These are phyloP conservation scores for Eutrema salsugineum DNA, from an alignment of 441 rosid species.

Conservation along the genomic window DNA sequence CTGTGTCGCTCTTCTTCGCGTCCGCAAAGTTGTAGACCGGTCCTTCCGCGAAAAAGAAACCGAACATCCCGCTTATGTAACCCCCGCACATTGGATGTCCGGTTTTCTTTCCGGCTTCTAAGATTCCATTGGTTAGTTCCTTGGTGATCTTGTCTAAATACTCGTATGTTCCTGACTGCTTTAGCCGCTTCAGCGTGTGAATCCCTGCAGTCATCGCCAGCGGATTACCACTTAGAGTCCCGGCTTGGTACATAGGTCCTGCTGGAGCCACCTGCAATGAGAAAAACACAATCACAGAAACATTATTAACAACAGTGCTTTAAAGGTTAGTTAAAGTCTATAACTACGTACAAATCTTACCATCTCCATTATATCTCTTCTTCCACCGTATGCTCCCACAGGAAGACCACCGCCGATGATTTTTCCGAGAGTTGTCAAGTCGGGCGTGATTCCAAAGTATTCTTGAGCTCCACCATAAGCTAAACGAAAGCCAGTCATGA, in stretches of 20 bases:
- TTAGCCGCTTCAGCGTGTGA: slow-evolving; percentile 70
- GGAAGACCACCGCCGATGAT: slow-evolving; percentile 97
- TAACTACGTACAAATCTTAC: slow-evolving; percentile 26
- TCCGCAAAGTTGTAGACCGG: slow-evolving; percentile 74
- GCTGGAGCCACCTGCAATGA: slow-evolving; percentile 64
- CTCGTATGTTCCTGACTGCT: slow-evolving; percentile 74
- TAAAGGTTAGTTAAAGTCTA: background rate
- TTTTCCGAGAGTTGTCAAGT: slow-evolving; percentile 82
- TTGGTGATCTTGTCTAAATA: slow-evolving; percentile 70
- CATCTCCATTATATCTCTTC: slow-evolving; percentile 90
- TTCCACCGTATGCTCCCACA: slow-evolving; percentile 96
- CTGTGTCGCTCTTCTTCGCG: slow-evolving; percentile 74
- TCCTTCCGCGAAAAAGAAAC: slow-evolving; percentile 91
- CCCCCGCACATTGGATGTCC: slow-evolving; percentile 91
- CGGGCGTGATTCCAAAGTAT: slow-evolving; percentile 75
- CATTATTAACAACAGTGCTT: background rate
- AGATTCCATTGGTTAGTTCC: slow-evolving; percentile 60
- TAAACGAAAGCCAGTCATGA: slow-evolving; percentile 91
- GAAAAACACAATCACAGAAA: background rate
- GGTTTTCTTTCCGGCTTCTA: slow-evolving; percentile 78
- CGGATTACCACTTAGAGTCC: slow-evolving; percentile 93
- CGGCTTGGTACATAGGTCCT: slow-evolving; percentile 98
- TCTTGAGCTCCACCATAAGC: slow-evolving; percentile 96
- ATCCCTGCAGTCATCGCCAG: slow-evolving; percentile 94
- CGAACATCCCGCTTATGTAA: slow-evolving; percentile 79